Conservation (phyloP, 331 rosid genomes). For the Quercus lobata region DNA sequence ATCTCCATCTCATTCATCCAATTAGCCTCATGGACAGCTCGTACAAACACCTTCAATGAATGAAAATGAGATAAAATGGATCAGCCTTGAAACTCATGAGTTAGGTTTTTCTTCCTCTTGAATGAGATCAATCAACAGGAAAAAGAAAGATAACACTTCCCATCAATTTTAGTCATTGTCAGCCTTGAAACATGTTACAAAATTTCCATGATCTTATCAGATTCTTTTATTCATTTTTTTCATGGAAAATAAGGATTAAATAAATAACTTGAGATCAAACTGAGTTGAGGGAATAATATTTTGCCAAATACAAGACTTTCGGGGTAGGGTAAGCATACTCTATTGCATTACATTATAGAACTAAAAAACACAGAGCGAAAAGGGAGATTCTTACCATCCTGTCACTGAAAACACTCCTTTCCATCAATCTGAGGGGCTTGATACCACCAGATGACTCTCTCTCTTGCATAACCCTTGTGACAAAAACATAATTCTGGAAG, state of each 20-base stretch:
- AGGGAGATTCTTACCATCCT: constrained; percentile 63
- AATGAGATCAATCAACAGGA: constrained; percentile 12
- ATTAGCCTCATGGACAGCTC: constrained; percentile 98
- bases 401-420: constrained; percentile 99
- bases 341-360: background rate
- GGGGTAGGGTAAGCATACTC: background rate
- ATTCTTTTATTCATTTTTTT: background rate
- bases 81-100: constrained; percentile 31
- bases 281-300: background rate
- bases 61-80: constrained; percentile 25
- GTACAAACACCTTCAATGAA: constrained; percentile 72
- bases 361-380: background rate
- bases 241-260: background rate
- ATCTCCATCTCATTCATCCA: constrained; percentile 99
- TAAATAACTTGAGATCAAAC: background rate
- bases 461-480: constrained; percentile 98
- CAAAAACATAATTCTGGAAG: constrained; percentile 97
- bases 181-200: background rate
- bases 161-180: constrained; percentile 19
- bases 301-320: background rate
- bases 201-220: background rate
- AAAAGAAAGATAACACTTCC: constrained; percentile 9
- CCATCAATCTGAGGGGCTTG: constrained; percentile 98
- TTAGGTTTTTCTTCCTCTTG: constrained; percentile 19
- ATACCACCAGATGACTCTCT: constrained; percentile 89